Evolutionary conservation across 140 eudicot genomes (phyloP), one percentile per base, ranked within the genome.

Genomic region (Erigeron philadelphicus): DNA sequence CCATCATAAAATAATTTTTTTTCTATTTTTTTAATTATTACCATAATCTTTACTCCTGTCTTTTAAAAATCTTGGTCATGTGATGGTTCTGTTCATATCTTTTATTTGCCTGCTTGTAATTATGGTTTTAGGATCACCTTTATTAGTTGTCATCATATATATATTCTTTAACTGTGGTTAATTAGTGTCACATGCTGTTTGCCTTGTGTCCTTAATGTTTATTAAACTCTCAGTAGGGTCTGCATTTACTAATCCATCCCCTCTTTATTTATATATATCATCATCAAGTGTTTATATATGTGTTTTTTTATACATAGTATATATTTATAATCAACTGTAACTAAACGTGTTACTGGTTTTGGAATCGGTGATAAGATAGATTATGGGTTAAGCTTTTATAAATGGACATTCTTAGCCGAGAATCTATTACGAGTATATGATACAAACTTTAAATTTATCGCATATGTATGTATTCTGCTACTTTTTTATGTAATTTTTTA

Each of bases 31-130:
- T 12, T 38, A 8, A 35, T 46, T 42, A 35, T 46, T 42, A 63
- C 31, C 64, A 40, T 52, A 6, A 9, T 62, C 40, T 68, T 73
- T 79, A 56, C 48, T 71, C 47, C 47, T 48, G 25, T 67, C 11
- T 19, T 64, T 61, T 9, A 46, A n/a, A 9, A 7, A 50, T 55
- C 35, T 53, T 45, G 66, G 23, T 56, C 87, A 76, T 75, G 79
- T 79, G 84, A 82, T 77, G 71, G 64, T 38, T 55, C 82, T 80
- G 81, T 83, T 63, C 77, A 59, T 43, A 66, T 61, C 5, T 42
- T 42, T 11, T 71, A 67, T 75, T 68, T 67, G 25, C 64, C 66
- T 67, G 12, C 25, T 64, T 55, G 67, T 77, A 56, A 72, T 40
- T 68, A 75, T 73, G 71, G 42, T 72, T 61, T 72, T 45, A 38